phyloP scores from a whole-genome alignment of 2,329 filamentous ascomycete species.

The Xylaria sp. region DNA sequence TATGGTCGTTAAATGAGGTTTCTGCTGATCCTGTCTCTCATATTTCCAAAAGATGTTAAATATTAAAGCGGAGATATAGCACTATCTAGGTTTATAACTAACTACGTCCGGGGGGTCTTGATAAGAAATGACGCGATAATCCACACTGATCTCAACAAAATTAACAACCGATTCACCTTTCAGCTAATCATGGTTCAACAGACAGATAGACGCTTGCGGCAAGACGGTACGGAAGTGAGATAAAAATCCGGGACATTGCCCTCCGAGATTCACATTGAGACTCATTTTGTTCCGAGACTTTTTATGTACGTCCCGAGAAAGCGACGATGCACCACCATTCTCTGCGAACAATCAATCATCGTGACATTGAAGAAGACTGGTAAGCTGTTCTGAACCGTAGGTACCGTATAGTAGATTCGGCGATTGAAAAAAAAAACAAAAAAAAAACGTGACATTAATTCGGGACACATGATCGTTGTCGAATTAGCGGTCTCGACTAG shows the following conservation, averaged over 20 bases:
- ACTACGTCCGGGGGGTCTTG: constrained; percentile 8
- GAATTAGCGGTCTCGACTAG: constrained; percentile 2
- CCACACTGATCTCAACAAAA: constrained; percentile 5
- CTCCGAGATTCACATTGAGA: constrained; percentile 28
- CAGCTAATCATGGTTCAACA: constrained; percentile 13
- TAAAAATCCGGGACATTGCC: constrained; percentile 22
- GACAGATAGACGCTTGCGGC: constrained; percentile 14
- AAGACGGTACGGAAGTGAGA: constrained; percentile 28
- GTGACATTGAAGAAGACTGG: neutral
- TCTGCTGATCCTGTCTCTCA: constrained; percentile 4
- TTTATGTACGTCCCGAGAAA: constrained; percentile 12
- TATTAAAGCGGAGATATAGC: constrained; percentile 12
- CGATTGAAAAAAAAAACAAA: neutral
- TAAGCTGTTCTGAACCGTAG: constrained; percentile 18
- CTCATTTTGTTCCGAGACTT: constrained; percentile 6
- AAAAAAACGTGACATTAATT: constrained; percentile 5
- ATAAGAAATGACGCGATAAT: constrained; percentile 19
- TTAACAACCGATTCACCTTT: constrained; percentile 23
- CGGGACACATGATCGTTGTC: constrained; percentile 1
- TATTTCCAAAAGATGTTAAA: neutral
- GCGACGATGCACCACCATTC: neutral
- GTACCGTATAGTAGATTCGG: neutral
- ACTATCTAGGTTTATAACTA: constrained; percentile 1
- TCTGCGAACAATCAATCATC: constrained; percentile 10
- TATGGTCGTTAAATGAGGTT: neutral